Base-by-base conservation (phyloP, 2,329 filamentous ascomycete genomes). In the Diaporthe nobilis region DNA sequence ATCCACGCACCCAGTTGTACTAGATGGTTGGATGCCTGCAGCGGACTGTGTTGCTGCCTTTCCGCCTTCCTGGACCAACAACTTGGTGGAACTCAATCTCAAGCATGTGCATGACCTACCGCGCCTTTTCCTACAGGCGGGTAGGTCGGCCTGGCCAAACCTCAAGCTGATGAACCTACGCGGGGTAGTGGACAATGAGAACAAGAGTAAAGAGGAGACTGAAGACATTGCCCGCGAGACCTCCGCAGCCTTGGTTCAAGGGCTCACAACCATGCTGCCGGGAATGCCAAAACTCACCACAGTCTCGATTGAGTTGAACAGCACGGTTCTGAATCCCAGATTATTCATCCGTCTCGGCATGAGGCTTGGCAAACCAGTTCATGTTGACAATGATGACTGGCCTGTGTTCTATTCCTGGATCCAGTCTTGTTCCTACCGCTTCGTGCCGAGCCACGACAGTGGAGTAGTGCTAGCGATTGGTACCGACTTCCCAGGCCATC, bases 1-100 rank as follows among this genome's bases (percentile, higher is more conserved):
- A 9, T 34, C 55, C 17, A 34, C 1, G 4, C 17, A 17, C 0
- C 8, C 17, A 9, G 0, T 2, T 5, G 22, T 1, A 37, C 22
- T 4, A 17, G 10, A 13, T 9, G 4, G 12, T 4, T 58, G 55
- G 55, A 34, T n/a, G 57, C 57, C 57, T 7, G 57, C 57, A 4
- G 2, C 6, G 0, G 6, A 61, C 37, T 61, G 57, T 17, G 2
- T 61, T 15, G 34, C 31, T 15, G 57, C 57, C 12, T 61, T 42
- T 17, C 20, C 57, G 6, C 57, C 9, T 20, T 61, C 57, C 34
- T 61, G 57, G 57, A 8, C 3, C 57, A 58, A 58, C 3, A 42
- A n/a, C 10, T 6, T 61, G 34, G 34, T 39, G 34, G 12, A 12
- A 22, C 57, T 61, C 34, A n/a, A 15, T 6, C 57, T 61, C 8